Base-by-base conservation (phyloP, 2,329 filamentous ascomycete species). In the Berkeleyomyces rouxiae region DNA sequence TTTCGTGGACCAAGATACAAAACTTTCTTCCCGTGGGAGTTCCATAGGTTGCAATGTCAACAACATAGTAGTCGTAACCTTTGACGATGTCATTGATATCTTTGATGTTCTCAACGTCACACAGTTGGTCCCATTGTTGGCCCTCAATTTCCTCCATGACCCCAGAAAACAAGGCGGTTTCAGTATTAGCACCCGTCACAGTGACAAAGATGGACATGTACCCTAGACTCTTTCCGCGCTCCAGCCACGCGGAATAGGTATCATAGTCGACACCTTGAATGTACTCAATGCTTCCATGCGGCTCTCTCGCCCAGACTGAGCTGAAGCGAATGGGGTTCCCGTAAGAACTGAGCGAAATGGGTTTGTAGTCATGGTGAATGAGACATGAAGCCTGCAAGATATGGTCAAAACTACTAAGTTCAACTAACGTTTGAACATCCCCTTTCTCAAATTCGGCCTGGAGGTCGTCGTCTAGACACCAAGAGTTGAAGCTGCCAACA, bases 271-370 rank as follows among this genome's bases (percentile, higher is more conserved):
- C 65, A 23, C 57, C 65, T 44, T 65, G 59, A 7, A 67, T 66
- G 0, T 39, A 59, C 44, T 65, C 43, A 1, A 66, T 59, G 1
- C 59, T 13, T 39, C 40, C 53, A 3, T 43, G 42, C 7, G 47
- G 31, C 2, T 64, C 57, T 39, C 61, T 64, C 1, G 63, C 47
- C 66, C 65, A 67, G 39, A 67, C 51, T 4, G 65, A 65, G 31
- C 65, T 58, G 23, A 66, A 67, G 42, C 44, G 43, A 9, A 37
- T 16, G 0, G 64, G 62, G 1, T 51, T 49, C 36, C 66, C 66
- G 53, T 66, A 65, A 3, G 64, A 58, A 63, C 66, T 67, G 23
- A 67, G 61, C 1, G 66, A 67, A 39, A 67, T 58, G 6, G 64
- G 58, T 2, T 63, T 63, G 53, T 66, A 67, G 46, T 66, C 66